Conservation (phyloP, 2,329 filamentous ascomycete genomes). For the Nemania bipapillata region DNA sequence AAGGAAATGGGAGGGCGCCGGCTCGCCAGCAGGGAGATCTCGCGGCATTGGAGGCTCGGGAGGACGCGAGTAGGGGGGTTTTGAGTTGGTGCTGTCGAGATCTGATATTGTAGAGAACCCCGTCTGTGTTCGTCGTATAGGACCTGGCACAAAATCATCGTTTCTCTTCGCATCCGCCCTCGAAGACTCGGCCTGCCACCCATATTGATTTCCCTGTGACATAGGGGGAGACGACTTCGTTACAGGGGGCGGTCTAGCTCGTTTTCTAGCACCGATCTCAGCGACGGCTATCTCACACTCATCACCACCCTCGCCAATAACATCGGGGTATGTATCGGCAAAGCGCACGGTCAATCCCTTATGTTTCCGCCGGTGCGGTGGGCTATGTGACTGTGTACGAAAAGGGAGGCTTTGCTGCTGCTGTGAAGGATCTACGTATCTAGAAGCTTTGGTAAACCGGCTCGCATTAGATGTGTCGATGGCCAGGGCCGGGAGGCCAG, state of each 20-base stretch:
- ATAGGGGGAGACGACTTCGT: constrained; percentile 51
- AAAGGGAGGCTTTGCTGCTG: constrained; percentile 60
- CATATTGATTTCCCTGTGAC: constrained; percentile 47
- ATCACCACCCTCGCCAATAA: constrained; percentile 93
- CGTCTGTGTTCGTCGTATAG: constrained; percentile 68
- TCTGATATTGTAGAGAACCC: constrained; percentile 58
- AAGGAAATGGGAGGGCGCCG: constrained; percentile 51
- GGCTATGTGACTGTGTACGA: constrained; percentile 58
- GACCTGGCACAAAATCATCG: constrained; percentile 64
- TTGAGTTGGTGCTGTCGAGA: constrained; percentile 36
- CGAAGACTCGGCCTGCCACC: constrained; percentile 43
- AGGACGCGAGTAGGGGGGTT: constrained; percentile 29
- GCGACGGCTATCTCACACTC: constrained; percentile 78
- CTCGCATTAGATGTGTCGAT: constrained; percentile 67
- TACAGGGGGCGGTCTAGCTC: constrained; percentile 52
- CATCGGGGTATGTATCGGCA: constrained; percentile 74
- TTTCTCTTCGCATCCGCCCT: constrained; percentile 48
- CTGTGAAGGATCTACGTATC: constrained; percentile 57
- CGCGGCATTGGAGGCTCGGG: constrained; percentile 44
- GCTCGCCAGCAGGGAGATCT: constrained; percentile 51
- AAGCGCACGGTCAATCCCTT: constrained; percentile 80
- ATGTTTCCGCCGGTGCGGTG: constrained; percentile 61
- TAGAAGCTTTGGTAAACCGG: constrained; percentile 66
- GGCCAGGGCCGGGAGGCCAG: constrained; percentile 56
- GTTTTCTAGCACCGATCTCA: constrained; percentile 74